phyloP scores from a whole-genome alignment of 306 rosid species.

The Prunus salicina region DNA sequence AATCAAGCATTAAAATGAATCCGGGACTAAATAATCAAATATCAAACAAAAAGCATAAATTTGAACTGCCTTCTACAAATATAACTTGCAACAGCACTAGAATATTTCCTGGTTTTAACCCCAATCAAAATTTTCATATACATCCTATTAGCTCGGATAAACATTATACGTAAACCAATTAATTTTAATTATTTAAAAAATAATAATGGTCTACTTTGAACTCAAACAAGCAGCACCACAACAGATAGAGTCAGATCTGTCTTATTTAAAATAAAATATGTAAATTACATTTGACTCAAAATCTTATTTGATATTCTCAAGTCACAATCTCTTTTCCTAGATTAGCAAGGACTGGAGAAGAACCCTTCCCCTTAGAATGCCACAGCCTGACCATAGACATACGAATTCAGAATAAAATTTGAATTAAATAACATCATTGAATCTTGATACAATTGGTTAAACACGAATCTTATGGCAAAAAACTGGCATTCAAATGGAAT shows the following conservation, averaged over 20 bases:
- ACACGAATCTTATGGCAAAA: background rate
- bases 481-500: conserved; percentile 13
- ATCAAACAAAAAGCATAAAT: background rate
- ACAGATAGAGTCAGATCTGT: background rate
- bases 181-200: background rate
- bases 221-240: background rate
- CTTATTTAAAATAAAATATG: background rate
- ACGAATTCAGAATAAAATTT: background rate
- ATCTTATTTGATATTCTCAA: background rate
- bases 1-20: conserved; percentile 12
- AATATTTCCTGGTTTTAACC: background rate
- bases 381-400: background rate
- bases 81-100: conserved; percentile 1
- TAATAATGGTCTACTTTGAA: background rate
- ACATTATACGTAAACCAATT: background rate
- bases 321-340: background rate
- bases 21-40: conserved; percentile 21
- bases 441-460: conserved; percentile 17
- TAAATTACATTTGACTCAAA: background rate
- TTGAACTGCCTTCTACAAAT: background rate
- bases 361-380: background rate
- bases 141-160: background rate
- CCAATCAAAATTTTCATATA: background rate
- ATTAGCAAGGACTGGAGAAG: background rate
- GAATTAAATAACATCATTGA: conserved; percentile 5